These are phyloP conservation scores for Triticum monococcum DNA, from an alignment of 176 grass and related monocot genomes.

Conservation along the genomic window DNA sequence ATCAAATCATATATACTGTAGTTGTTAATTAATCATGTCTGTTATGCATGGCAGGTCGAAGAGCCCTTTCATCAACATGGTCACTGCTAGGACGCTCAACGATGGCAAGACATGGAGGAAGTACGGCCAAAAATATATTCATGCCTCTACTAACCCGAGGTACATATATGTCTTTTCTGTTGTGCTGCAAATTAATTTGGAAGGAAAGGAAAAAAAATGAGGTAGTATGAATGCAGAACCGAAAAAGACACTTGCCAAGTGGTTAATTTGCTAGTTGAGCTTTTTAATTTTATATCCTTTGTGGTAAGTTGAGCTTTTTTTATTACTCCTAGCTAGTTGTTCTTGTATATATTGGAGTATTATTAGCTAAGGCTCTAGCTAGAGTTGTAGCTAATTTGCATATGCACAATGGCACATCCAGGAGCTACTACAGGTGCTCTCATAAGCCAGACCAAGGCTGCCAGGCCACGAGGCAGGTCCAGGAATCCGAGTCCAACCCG, in stretches of 20 bases:
- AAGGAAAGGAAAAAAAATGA: background rate
- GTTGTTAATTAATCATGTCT: background rate
- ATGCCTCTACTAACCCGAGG: slow-evolving; percentile 49
- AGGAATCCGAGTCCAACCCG: slow-evolving; percentile 48
- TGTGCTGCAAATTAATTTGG: background rate
- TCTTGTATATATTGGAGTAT: background rate
- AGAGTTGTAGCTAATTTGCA: background rate
- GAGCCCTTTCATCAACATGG: slow-evolving; percentile 31
- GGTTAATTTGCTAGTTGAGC: background rate
- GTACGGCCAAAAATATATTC: slow-evolving; percentile 81
- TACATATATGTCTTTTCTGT: background rate
- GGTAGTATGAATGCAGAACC: too few relatives aligned
- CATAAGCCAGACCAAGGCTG: slow-evolving; percentile 70
- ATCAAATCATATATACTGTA: background rate
- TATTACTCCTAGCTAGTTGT: too few relatives aligned
- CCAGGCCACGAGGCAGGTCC: slow-evolving; percentile 68
- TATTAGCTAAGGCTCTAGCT: background rate
- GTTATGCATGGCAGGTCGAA: slow-evolving; percentile 48
- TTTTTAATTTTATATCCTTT: background rate
- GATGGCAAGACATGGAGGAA: slow-evolving; percentile 82
- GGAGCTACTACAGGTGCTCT: slow-evolving; percentile 88
- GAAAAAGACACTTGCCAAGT: slow-evolving; percentile 13
- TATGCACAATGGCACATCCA: slow-evolving; percentile 8
- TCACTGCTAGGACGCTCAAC: slow-evolving; percentile 13
- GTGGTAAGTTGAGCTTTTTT: background rate